Evolutionary conservation across 1,139 yeast species (phyloP).

Genomic region (Yamadazyma conglobata): DNA sequence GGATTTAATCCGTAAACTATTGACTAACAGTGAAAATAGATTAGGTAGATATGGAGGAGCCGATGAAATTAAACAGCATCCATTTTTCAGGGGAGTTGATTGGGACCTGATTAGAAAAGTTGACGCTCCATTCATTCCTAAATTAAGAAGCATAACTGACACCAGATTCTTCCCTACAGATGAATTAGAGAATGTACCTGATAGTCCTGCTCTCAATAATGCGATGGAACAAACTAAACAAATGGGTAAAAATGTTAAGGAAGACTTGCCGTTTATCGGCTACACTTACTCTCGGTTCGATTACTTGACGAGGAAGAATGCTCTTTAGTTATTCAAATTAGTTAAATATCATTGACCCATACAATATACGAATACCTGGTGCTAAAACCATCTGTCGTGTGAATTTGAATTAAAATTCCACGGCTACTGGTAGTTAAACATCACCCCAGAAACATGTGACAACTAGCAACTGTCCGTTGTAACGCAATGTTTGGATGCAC

Average conservation of each 20-base stretch:
- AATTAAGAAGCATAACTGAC: slow-evolving; percentile 72
- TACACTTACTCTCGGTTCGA: slow-evolving; percentile 94
- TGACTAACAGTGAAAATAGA: slow-evolving; percentile 82
- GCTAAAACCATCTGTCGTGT: no score
- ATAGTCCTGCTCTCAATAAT: slow-evolving; percentile 77
- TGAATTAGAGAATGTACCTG: slow-evolving; percentile 93
- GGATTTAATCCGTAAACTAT: slow-evolving; percentile 77
- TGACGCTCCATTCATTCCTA: slow-evolving; percentile 86
- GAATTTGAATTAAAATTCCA: no score
- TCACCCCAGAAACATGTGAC: no score
- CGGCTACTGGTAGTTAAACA: no score
- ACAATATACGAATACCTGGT: no score
- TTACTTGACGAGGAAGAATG: slow-evolving; percentile 84
- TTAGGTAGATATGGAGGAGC: slow-evolving; percentile 94
- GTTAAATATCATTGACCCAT: neutral
- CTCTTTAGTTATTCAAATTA: no score
- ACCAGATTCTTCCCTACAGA: slow-evolving; percentile 98
- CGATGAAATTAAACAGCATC: slow-evolving; percentile 86
- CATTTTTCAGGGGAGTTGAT: slow-evolving; percentile 93
- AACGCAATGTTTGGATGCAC: no score
- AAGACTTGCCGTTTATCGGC: slow-evolving; percentile 93
- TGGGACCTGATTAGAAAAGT: slow-evolving; percentile 93
- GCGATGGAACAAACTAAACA: slow-evolving; percentile 59
- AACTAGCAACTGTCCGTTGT: no score
- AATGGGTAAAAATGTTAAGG: slow-evolving; percentile 54